Base-by-base conservation (phyloP, 768 basidiomycete species). In the Mycena venus region DNA sequence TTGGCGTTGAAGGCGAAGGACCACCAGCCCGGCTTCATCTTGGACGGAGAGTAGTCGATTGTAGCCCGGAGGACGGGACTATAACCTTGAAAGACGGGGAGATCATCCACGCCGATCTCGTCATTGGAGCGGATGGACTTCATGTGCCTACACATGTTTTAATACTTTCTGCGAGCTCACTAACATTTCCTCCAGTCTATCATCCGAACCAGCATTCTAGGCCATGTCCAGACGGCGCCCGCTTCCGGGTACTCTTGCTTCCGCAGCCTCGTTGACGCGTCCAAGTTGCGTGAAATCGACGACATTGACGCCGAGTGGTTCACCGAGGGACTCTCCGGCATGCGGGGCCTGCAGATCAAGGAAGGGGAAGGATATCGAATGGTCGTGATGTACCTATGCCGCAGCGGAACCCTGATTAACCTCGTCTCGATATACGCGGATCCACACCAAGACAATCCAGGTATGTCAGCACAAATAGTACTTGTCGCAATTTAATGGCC, bases 101-200 rank as follows among this genome's bases (percentile, higher is more conserved):
- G 62, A 78, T 84, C 34, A 68, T 86, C 1, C 55, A 68, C 1
- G 80, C 82, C 5, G 85, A 86, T 60, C 72, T 86, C 36, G 68
- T 85, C 38, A 79, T 86, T 1, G 85, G 84, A 7, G 84, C 84
- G 8, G 85, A 86, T 59, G 85, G 85, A 21, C 65, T 81, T 23
- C 61, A 74, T 49, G 73, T 74, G 34, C 8, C 40, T 6, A 15
- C 4, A 44, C 23, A 49, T n/a, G 10, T 31, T 25, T 21, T 32
- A 10, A 27, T 56, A 58, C 14, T 17, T 21, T 34, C 32, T 23
- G n/a, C 9, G 14, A 21, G 2, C 10, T 34, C 9, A 21, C 51
- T 40, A 32, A 70, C 31, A 3, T 31, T 38, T 25, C 3, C n/a
- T 42, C 25, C 51, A 75, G 74, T 75, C 74, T 3, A 36, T 23